A percentile compares a stretch with the other conserved stretches of the same genome.
phyloP scores from a whole-genome alignment of 2,329 filamentous ascomycete species.

The Calonectria naviculata region DNA sequence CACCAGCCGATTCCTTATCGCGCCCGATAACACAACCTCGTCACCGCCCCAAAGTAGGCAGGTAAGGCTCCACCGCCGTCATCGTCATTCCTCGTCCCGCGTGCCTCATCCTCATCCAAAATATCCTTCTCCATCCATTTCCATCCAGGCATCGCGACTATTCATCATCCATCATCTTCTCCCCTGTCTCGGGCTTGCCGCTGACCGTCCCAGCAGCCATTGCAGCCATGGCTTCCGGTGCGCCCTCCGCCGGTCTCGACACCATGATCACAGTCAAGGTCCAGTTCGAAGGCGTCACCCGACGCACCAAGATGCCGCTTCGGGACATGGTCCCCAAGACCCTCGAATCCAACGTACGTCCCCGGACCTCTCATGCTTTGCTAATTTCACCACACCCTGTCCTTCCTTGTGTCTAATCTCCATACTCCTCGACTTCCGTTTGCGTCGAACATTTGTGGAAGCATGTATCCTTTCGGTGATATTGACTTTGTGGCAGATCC shows the following conservation, averaged over 20 bases:
- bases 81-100: slow-evolving; percentile 31
- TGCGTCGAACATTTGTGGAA: neutral
- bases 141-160: slow-evolving; percentile 12
- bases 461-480: neutral
- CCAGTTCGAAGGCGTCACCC: slow-evolving; percentile 77
- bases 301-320: slow-evolving; percentile 90
- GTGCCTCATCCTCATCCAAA: slow-evolving; percentile 27
- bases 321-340: slow-evolving; percentile 80
- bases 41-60: slow-evolving; percentile 38
- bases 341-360: slow-evolving; percentile 86
- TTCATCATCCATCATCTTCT: slow-evolving; percentile 13
- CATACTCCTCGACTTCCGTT: neutral
- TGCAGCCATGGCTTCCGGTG: slow-evolving; percentile 41
- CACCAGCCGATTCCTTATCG: slow-evolving; percentile 41
- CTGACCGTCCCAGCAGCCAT: slow-evolving; percentile 13
- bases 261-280: slow-evolving; percentile 83
- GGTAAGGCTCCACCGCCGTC: slow-evolving; percentile 39
- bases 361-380: neutral
- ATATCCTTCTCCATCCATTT: slow-evolving; percentile 4
- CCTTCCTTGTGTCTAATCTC: neutral
- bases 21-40: slow-evolving; percentile 38
- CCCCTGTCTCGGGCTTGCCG: neutral
- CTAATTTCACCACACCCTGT: neutral
- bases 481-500: slow-evolving; percentile 44
- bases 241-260: slow-evolving; percentile 40